A percentile compares a stretch with the other conserved stretches of the same genome.
These are phyloP conservation scores for Alternaria brassicae DNA, from an alignment of 2,329 filamentous ascomycete genomes.

Conservation along the genomic window DNA sequence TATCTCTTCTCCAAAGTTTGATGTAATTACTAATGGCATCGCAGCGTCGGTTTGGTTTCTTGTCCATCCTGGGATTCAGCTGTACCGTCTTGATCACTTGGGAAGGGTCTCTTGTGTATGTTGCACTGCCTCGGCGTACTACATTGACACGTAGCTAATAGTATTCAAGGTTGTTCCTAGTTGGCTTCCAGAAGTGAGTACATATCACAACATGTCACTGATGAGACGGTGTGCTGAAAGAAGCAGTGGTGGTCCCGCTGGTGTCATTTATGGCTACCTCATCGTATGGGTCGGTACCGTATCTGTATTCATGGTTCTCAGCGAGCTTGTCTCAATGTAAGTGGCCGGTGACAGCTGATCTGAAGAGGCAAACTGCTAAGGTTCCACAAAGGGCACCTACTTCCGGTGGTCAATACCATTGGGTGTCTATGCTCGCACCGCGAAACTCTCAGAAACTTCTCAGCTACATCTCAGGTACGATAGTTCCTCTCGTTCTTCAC, in stretches of 20 bases:
- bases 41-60: constrained; percentile 38
- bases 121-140: background rate
- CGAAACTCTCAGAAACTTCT: constrained; percentile 46
- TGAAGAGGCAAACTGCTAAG: background rate
- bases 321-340: constrained; percentile 46
- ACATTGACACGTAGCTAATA: constrained; percentile 12
- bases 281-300: constrained; percentile 39
- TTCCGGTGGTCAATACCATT: constrained; percentile 46
- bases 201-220: background rate
- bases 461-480: constrained; percentile 50
- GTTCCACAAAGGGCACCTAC: constrained; percentile 28
- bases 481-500: background rate
- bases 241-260: constrained; percentile 39
- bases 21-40: background rate
- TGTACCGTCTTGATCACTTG: constrained; percentile 41
- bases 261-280: constrained; percentile 42
- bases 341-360: background rate
- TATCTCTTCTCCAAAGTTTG: background rate
- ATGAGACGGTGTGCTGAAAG: background rate
- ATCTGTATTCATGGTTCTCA: constrained; percentile 36
- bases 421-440: constrained; percentile 53
- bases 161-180: constrained; percentile 23
- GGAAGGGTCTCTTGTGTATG: constrained; percentile 37
- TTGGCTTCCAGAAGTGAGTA: constrained; percentile 30
- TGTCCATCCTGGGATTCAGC: constrained; percentile 37